phyloP scores from a whole-genome alignment of 495 filamentous ascomycete genomes.

The Neurospora tetrasperma region DNA sequence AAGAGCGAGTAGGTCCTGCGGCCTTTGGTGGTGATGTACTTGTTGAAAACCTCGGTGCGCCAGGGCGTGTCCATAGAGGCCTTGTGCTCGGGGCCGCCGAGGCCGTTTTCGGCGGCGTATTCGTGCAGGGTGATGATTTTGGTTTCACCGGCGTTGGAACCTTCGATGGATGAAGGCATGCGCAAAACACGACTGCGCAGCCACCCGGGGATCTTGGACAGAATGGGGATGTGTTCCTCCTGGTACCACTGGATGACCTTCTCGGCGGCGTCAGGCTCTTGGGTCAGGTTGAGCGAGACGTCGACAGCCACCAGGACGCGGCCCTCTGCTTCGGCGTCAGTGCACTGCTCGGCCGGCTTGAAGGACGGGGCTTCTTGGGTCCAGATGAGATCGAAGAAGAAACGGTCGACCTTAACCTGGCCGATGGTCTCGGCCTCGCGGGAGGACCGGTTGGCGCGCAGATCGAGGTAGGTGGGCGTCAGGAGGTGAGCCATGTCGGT shows the following conservation, averaged over 20 bases:
- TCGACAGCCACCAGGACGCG: constrained; percentile 53
- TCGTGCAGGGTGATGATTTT: constrained; percentile 59
- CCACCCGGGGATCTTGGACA: constrained; percentile 68
- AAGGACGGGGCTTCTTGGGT: constrained; percentile 44
- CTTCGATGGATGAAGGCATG: constrained; percentile 36
- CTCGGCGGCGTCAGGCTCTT: constrained; percentile 37
- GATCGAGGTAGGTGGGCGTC: constrained; percentile 53
- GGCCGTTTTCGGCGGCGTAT: constrained; percentile 52
- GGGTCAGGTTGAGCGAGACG: constrained; percentile 42
- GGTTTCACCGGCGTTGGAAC: constrained; percentile 23
- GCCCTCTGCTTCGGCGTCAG: constrained; percentile 48
- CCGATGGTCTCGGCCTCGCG: constrained; percentile 67
- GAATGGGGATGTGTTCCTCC: constrained; percentile 61
- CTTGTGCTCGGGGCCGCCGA: constrained; percentile 52
- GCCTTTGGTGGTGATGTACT: constrained; percentile 45
- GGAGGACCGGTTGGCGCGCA: constrained; percentile 59
- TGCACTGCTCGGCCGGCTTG: constrained; percentile 46
- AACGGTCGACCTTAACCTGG: constrained; percentile 60
- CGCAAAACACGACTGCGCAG: constrained; percentile 55
- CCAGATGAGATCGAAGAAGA: constrained; percentile 54
- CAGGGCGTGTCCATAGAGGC: constrained; percentile 49
- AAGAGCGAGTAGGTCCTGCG: constrained; percentile 57
- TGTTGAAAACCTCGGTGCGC: constrained; percentile 41
- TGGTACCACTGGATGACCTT: constrained; percentile 57
- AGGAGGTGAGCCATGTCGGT: constrained; percentile 59